Conservation (phyloP, 768 basidiomycete species). For the Tubosaeta sp. region DNA sequence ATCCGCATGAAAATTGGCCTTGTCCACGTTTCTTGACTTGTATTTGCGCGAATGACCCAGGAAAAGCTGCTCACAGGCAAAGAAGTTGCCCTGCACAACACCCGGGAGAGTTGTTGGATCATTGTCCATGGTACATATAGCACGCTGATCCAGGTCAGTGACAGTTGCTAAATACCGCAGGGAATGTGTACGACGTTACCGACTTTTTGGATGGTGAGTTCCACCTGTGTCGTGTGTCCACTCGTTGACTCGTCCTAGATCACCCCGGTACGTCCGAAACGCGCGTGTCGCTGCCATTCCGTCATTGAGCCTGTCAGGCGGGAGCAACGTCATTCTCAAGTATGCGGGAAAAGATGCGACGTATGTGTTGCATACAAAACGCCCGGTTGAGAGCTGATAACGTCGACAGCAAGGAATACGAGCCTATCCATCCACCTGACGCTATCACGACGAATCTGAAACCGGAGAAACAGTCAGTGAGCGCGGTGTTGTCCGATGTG, state of each 20-base stretch:
- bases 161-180: constrained; percentile 28
- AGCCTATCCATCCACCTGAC: constrained; percentile 85
- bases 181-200: constrained; percentile 75
- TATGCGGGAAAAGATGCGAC: constrained; percentile 90
- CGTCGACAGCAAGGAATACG: constrained; percentile 62
- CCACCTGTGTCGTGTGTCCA: not conserved
- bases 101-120: constrained; percentile 70
- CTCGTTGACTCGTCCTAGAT: constrained; percentile 33
- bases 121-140: constrained; percentile 65
- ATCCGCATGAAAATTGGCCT: not conserved
- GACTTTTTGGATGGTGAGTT: constrained; percentile 67
- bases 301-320: constrained; percentile 42
- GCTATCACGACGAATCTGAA: constrained; percentile 74
- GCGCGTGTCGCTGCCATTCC: not conserved
- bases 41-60: constrained; percentile 10
- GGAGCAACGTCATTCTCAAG: constrained; percentile 79
- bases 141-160: not conserved
- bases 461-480: constrained; percentile 74
- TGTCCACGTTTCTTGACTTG: not conserved
- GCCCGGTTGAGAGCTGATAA: not conserved
- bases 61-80: constrained; percentile 37
- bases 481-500: not conserved
- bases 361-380: constrained; percentile 37
- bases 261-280: constrained; percentile 52
- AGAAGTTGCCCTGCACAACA: constrained; percentile 53